Base-by-base conservation (phyloP, 2,329 filamentous ascomycete species). In the Coleophoma crateriformis region DNA sequence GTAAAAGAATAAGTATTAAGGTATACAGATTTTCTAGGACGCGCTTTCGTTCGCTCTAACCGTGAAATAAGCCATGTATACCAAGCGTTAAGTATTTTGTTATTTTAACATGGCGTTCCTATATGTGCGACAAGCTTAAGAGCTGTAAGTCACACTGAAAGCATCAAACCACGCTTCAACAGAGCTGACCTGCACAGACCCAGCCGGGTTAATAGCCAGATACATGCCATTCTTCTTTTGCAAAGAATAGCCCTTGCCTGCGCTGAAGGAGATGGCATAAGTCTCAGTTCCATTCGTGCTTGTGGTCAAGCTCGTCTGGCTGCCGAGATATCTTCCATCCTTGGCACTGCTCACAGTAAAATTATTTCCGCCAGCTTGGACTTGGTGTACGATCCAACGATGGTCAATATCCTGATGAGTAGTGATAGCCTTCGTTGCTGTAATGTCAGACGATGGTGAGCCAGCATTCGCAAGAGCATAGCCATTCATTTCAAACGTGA, bases 401-500 rank as follows among this genome's bases (percentile, higher is more conserved):
- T 79, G 76, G 2, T 60, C 51, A 17, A 68, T 66, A 32, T 60
- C 57, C 3, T 69, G 61, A 53, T 79, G 75, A 3, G 60, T 54
- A 0, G 60, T 34, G 2, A 61, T 64, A 1, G 67, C 64, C 32
- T 52, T 52, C 4, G 57, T 61, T 17, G 52, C 54, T 42, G 50
- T 64, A 17, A 60, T 54, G 39, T 55, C 53, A 33, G 59, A 45
- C n/a, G 46, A 55, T 50, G 50, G 53, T 45, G 44, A 54, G 37
- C 61, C 60, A 4, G 59, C 49, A 47, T 69, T 71, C 7, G 64
- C 64, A 14, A 79, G 64, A 0, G 74, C 74, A 15, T 59, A 64
- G n/a, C 71, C 71, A 33, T 65, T 61, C 48, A 65, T 61, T 57
- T 78, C 76, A 48, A 80, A 74, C 4, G 74, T 72, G 13, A 81